Evolutionary conservation across 2,329 filamentous ascomycete species (phyloP).

Genomic region (Epichloe gansuensis): DNA sequence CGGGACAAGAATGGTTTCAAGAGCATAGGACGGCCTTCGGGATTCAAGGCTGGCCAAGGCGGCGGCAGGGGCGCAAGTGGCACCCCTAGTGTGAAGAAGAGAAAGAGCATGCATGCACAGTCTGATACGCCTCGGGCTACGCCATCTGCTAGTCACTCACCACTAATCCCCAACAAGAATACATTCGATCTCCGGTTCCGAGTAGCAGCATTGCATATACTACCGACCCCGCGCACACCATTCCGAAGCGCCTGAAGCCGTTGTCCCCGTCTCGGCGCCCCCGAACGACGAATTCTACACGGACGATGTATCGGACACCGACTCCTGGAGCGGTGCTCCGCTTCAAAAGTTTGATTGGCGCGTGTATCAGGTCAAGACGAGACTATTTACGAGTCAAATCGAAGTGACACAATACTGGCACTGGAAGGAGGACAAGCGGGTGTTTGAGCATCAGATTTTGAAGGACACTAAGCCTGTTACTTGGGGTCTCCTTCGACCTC

Average conservation of each 20-base stretch:
- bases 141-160: conserved; percentile 17
- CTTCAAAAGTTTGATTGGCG: conserved; percentile 38
- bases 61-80: conserved; percentile 5
- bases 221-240: not conserved
- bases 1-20: conserved; percentile 42
- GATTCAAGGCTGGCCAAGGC: conserved; percentile 24
- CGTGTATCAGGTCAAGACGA: conserved; percentile 39
- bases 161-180: conserved; percentile 11
- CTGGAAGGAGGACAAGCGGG: conserved; percentile 27
- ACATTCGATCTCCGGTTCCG: conserved; percentile 3
- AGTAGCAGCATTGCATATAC: not conserved
- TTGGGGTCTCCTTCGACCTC: conserved; percentile 39
- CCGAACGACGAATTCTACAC: conserved; percentile 28
- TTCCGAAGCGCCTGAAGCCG: conserved; percentile 15
- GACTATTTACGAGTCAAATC: conserved; percentile 31
- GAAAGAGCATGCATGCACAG: conserved; percentile 21
- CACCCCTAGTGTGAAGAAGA: conserved; percentile 19
- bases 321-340: conserved; percentile 34
- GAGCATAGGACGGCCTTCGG: conserved; percentile 44
- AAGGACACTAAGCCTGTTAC: conserved; percentile 28
- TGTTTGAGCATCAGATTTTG: conserved; percentile 43
- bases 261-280: conserved; percentile 8
- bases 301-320: conserved; percentile 38
- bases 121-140: conserved; percentile 16
- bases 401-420: conserved; percentile 45